Conservation (phyloP, 306 rosid genomes). For the Fragaria iinumae region DNA sequence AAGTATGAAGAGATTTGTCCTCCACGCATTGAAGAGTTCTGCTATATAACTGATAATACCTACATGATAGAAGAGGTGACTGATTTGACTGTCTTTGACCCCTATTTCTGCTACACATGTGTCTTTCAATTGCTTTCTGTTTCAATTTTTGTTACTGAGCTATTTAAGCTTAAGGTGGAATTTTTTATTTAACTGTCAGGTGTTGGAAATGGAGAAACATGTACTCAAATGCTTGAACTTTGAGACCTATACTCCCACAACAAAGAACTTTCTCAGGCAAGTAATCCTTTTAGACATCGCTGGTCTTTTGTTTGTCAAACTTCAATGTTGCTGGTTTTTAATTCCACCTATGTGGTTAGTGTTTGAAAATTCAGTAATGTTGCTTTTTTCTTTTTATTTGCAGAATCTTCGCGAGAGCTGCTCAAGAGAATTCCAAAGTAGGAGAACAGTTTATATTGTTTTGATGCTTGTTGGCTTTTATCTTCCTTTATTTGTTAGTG, state of each 20-base stretch:
- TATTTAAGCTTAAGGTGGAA: not conserved
- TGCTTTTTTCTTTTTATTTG: not conserved
- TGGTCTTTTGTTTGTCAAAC: not conserved
- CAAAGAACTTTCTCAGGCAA: conserved; percentile 48
- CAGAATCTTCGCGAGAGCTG: conserved; percentile 31
- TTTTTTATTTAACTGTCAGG: conserved; percentile 16
- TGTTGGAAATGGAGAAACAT: conserved; percentile 43
- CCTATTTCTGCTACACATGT: not conserved
- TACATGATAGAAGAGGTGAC: conserved; percentile 39
- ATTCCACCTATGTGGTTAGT: not conserved
- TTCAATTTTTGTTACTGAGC: not conserved
- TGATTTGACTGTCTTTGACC: not conserved
- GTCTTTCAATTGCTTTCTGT: not conserved
- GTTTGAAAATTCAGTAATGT: not conserved
- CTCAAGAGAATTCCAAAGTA: conserved; percentile 29
- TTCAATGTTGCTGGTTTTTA: not conserved
- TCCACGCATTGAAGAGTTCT: conserved; percentile 38
- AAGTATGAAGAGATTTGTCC: conserved; percentile 42
- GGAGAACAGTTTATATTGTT: not conserved
- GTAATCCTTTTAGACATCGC: not conserved
- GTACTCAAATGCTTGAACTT: conserved; percentile 24
- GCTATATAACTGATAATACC: conserved; percentile 49
- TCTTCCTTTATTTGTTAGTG: not conserved
- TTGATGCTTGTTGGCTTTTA: not conserved
- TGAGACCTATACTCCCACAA: conserved; percentile 37